Percentiles rank a stretch among this genome's conserved stretches.
Conservation (phyloP, 2,329 filamentous ascomycete species). For the Beauveria medogensis region DNA sequence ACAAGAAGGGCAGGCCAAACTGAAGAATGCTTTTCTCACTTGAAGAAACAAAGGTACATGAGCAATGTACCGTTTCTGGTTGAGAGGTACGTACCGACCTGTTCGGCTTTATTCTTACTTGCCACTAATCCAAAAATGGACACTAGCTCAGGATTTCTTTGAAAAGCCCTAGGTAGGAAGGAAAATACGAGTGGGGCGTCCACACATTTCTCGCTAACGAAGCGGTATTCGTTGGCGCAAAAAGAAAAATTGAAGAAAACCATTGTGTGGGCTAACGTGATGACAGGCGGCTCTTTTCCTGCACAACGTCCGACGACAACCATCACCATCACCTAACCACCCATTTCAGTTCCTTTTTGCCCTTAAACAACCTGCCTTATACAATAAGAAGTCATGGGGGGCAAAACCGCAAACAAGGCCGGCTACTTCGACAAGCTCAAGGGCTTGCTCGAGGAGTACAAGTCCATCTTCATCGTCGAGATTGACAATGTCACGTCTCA, state of each 20-base stretch:
- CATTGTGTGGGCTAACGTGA: not conserved
- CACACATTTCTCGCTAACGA: constrained; percentile 10
- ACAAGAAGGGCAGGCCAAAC: not conserved
- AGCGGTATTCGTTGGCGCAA: not conserved
- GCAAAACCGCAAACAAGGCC: constrained; percentile 89
- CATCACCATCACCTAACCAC: constrained; percentile 5
- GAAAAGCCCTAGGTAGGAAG: constrained; percentile 4
- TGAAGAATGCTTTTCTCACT: not conserved
- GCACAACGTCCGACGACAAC: constrained; percentile 4
- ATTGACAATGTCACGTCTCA: constrained; percentile 99
- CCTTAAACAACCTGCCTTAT: constrained; percentile 99
- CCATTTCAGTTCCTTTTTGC: constrained; percentile 35
- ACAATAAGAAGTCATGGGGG: constrained; percentile 96
- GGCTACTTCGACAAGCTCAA: constrained; percentile 99
- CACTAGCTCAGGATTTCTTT: not conserved
- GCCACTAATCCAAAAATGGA: constrained; percentile 1
- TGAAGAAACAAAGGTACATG: constrained; percentile 27
- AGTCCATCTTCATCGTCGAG: constrained; percentile 93
- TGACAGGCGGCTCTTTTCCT: not conserved
- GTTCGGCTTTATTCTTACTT: not conserved
- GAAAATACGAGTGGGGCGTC: not conserved
- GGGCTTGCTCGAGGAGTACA: constrained; percentile 90
- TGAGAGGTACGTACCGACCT: not conserved
- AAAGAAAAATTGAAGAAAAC: constrained; percentile 2
- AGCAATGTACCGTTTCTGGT: constrained; percentile 19